Conservation (phyloP, 2,329 filamentous ascomycete genomes). For the Pestalotiopsis sp. region DNA sequence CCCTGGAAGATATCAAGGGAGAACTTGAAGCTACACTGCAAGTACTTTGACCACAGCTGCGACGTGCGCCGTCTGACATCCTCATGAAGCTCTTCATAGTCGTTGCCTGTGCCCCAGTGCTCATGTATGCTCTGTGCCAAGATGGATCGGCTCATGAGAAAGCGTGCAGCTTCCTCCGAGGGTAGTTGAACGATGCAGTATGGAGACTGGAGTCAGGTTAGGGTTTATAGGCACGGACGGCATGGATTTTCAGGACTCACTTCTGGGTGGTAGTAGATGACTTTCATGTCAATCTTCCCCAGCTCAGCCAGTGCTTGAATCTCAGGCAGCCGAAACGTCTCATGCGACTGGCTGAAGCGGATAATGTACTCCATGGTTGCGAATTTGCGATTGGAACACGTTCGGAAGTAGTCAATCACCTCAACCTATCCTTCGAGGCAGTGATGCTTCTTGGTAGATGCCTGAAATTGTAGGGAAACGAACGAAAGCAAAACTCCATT, state of each 20-base stretch:
- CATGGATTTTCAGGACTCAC: slow-evolving; percentile 52
- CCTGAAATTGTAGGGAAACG: neutral
- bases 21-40: slow-evolving; percentile 76
- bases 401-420: neutral
- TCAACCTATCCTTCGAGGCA: neutral
- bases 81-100: slow-evolving; percentile 69
- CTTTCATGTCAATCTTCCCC: slow-evolving; percentile 67
- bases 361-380: slow-evolving; percentile 75
- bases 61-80: slow-evolving; percentile 62
- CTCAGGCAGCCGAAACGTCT: slow-evolving; percentile 87
- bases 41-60: slow-evolving; percentile 70
- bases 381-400: neutral
- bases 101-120: slow-evolving; percentile 78
- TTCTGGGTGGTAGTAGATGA: slow-evolving; percentile 74
- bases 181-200: slow-evolving; percentile 78
- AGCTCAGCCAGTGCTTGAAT: slow-evolving; percentile 78
- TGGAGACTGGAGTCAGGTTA: slow-evolving; percentile 66
- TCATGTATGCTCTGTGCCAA: slow-evolving; percentile 84
- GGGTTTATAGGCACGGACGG: neutral
- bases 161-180: slow-evolving; percentile 65
- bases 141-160: slow-evolving; percentile 76
- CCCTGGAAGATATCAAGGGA: slow-evolving; percentile 81
- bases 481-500: neutral
- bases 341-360: slow-evolving; percentile 86
- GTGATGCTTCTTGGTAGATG: neutral